Base-by-base conservation (phyloP, 768 basidiomycete genomes). In the Gyrodon lividus region DNA sequence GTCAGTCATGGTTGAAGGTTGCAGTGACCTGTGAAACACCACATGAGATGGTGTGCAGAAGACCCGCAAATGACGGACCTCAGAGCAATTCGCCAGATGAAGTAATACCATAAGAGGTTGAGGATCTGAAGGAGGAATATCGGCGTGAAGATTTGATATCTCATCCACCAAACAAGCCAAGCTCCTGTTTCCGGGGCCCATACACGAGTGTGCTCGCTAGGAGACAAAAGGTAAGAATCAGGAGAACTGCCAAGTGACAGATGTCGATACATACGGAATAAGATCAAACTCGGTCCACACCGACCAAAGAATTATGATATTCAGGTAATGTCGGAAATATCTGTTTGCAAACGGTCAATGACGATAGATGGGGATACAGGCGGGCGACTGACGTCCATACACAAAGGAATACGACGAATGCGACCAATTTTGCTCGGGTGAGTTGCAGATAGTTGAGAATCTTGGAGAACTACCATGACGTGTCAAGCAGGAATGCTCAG, bases 301-400 rank as follows among this genome's bases (percentile, higher is more conserved):
- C 3, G 93, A 96, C 78, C 82, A 88, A 14, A 98, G 78, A 19
- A 98, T 95, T 48, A 75, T 71, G 49, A 96, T 66, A 67, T 97
- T 98, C 37, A 95, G 74, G 64, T 87, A 97, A 67, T 95, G 94
- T 4, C 96, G 89, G 78, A 95, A 90, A 65, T 98, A 98, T 6
- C 92, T 96, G 62, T 13, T 4, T 2, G 37, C 14, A 48, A 48
- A 48, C 8, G 3, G 33, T 51, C 1, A 17, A 49, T 20, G 3
- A 43, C 6, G 2, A 23, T 1, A 39, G 2, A 26, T 13, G 20
- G 7, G 34, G 6, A 20, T 4, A 41, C 2, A 20, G 37, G 23
- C 31, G 26, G 16, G 33, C 19, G 16, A 81, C 89, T 68, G 60
- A 94, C 89, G 87, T 84, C 94, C 94, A 97, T 22, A 87, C 67